A percentile compares a stretch with the other conserved stretches of the same genome.
These are phyloP conservation scores for Dalbergia cochinchinensis DNA, from an alignment of 306 rosid species.

Conservation along the genomic window DNA sequence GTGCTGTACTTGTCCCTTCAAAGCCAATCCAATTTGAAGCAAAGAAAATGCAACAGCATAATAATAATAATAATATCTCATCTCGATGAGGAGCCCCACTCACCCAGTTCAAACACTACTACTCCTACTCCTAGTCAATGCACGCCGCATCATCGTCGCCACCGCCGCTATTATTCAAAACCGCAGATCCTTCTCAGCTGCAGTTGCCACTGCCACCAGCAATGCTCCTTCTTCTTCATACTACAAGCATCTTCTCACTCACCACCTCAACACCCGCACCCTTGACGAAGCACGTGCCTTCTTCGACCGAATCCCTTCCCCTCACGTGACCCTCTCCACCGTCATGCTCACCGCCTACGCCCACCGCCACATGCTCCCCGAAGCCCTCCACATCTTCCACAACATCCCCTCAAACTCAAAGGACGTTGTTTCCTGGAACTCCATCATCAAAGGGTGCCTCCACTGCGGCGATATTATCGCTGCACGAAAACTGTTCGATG, in stretches of 20 bases:
- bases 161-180: not conserved
- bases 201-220: not conserved
- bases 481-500: constrained; percentile 66
- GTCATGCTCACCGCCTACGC: constrained; percentile 63
- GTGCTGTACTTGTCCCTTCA: not conserved
- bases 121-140: not conserved
- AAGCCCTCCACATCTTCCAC: constrained; percentile 69
- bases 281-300: constrained; percentile 63
- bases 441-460: constrained; percentile 72
- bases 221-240: constrained; percentile 28
- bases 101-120: not conserved
- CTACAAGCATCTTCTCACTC: constrained; percentile 45
- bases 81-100: not conserved
- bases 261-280: constrained; percentile 57
- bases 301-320: constrained; percentile 59
- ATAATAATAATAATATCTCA: too few species aligned
- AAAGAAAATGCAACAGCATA: not conserved
- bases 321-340: constrained; percentile 57
- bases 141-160: not conserved
- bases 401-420: constrained; percentile 60
- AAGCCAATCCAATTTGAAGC: not conserved
- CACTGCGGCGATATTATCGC: constrained; percentile 62
- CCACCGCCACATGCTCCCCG: constrained; percentile 45
- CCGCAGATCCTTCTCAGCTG: not conserved
- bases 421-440: constrained; percentile 78